Base-by-base conservation (phyloP, 371 early-diverging fungal species). In the Sporodiniella umbellata region DNA sequence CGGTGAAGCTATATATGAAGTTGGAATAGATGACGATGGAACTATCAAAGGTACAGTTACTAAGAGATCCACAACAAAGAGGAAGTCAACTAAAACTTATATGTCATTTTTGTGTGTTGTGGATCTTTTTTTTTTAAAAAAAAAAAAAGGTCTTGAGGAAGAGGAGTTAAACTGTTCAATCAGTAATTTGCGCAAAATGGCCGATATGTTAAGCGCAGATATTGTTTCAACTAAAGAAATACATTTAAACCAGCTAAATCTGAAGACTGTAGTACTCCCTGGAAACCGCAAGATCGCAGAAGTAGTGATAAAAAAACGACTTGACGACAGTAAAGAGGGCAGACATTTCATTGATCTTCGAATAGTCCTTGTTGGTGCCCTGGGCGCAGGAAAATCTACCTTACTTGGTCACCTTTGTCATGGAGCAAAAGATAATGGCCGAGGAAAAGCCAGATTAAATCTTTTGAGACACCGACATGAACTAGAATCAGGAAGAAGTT, bases 401-500 rank as follows among this genome's bases (percentile, higher is more conserved):
- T 58, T 94, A 18, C 66, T 96, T 12, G 92, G 93, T 1, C 85
- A 85, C 50, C 61, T 96, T 8, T 81, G 89, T 3, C 85, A 95
- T 62, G 86, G 87, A 22, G 85, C 87, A 21, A 71, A 79, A 7
- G 96, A 96, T 58, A 93, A 94, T 58, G 95, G 95, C 8, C 79
- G 85, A 25, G 96, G 96, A 5, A 82, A 85, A 48, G 85, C 94
- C n/a, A 64, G 95, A 3, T 66, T 93, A 17, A 89, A 86, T 60
- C 64, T 93, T 33, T 80, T 94, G 48, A 84, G 92, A 26, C 95
- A 96, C 68, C 83, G 86, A 37, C 96, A 96, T 62, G 96, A 96
- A 56, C 82, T 96, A 33, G 89, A 89, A 56, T 77, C 89, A 5
- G 96, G 96, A 8, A 75, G 90, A 25, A 94, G 92, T 4, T 92